Evolutionary conservation across 441 rosid genomes (phyloP).

Genomic region (Pelargonium citronellum): DNA sequence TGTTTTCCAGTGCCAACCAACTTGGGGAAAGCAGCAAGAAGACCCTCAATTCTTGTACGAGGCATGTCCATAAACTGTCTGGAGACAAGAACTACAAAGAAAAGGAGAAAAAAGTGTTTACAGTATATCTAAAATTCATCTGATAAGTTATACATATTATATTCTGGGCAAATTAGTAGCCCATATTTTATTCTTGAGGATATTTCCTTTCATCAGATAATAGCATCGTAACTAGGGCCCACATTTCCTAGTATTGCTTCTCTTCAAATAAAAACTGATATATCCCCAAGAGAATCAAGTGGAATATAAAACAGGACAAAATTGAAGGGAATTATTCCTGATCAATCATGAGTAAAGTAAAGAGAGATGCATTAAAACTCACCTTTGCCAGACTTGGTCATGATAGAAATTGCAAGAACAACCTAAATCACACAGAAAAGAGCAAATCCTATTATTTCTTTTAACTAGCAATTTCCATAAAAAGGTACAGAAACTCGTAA

Average conservation of each 20-base stretch:
- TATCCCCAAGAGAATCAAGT: background rate
- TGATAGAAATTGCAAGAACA: slow-evolving; percentile 77
- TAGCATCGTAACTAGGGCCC: background rate
- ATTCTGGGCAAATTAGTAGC: background rate
- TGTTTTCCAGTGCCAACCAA: slow-evolving; percentile 93
- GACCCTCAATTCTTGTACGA: slow-evolving; percentile 90
- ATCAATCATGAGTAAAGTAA: background rate
- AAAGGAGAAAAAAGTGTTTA: slow-evolving; percentile 14
- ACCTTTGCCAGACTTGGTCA: slow-evolving; percentile 95
- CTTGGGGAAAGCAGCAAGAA: slow-evolving; percentile 99
- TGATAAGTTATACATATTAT: background rate
- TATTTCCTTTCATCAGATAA: background rate
- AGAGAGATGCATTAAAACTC: slow-evolving; percentile 17
- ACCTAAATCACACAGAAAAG: slow-evolving; percentile 40
- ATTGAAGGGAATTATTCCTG: background rate
- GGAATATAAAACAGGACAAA: background rate
- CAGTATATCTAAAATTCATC: background rate
- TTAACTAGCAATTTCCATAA: background rate
- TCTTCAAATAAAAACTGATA: background rate
- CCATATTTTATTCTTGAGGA: background rate
- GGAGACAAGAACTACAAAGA: slow-evolving; percentile 71
- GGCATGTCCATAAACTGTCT: slow-evolving; percentile 97
- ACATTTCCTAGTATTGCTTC: background rate
- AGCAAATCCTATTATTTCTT: background rate
- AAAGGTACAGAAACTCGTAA: background rate